Percentiles rank a stretch among this genome's conserved stretches.
Conservation (phyloP, 2,329 filamentous ascomycete genomes). For the Metarhizium sp. region DNA sequence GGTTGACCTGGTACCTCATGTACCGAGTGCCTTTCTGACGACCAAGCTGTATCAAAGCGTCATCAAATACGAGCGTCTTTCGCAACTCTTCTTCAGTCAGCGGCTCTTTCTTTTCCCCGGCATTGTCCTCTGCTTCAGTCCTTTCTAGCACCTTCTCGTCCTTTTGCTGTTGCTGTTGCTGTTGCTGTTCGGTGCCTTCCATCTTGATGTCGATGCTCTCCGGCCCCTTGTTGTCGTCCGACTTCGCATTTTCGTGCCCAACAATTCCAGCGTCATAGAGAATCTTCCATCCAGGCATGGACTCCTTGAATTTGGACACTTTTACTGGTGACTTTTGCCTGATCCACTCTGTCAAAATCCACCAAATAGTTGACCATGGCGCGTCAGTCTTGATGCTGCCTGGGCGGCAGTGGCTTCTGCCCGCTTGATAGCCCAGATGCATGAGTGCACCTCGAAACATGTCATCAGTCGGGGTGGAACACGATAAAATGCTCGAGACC, state of each 20-base stretch:
- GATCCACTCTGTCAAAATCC: conserved; percentile 87
- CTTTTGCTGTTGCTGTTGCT: conserved; percentile 2
- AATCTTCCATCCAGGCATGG: conserved; percentile 64
- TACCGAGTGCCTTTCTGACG: conserved; percentile 58
- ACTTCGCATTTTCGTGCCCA: conserved; percentile 17
- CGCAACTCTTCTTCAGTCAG: conserved; percentile 32
- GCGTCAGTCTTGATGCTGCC: conserved; percentile 92
- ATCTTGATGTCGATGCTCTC: conserved; percentile 16
- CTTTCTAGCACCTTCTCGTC: conserved; percentile 2
- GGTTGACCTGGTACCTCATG: conserved; percentile 84
- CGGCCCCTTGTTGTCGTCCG: conserved; percentile 10
- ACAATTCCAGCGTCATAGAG: conserved; percentile 35
- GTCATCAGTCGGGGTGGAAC: conserved; percentile 68
- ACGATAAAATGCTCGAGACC: conserved; percentile 69
- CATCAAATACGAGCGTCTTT: conserved; percentile 64
- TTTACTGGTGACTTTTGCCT: conserved; percentile 73
- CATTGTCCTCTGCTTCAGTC: conserved; percentile 13
- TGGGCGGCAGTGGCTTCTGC: conserved; percentile 79
- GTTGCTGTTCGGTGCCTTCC: conserved; percentile 27
- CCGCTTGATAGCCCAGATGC: conserved; percentile 71
- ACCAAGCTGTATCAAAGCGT: conserved; percentile 65
- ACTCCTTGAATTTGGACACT: conserved; percentile 56
- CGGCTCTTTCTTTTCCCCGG: conserved; percentile 11
- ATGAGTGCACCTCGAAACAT: conserved; percentile 72
- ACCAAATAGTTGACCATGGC: conserved; percentile 83